A percentile compares a stretch with the other conserved stretches of the same genome.
Evolutionary conservation across 2,329 filamentous ascomycete genomes (phyloP).

Genomic region (Penicillium sp.): DNA sequence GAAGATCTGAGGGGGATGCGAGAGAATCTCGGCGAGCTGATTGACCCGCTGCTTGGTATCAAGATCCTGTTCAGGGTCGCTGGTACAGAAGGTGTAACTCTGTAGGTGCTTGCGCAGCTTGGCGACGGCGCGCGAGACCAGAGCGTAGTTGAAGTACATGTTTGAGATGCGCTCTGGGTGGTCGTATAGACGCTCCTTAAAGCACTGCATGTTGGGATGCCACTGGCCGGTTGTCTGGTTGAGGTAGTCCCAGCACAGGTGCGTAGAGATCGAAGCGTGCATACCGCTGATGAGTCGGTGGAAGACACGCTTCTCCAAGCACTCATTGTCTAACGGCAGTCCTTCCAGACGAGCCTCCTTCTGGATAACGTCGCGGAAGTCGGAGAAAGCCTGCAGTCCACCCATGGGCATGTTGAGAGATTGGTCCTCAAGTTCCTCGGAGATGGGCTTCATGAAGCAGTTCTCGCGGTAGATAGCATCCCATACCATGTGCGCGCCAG

Average conservation of each 20-base stretch:
- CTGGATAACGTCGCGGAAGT: constrained; percentile 60
- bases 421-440: constrained; percentile 25
- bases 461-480: constrained; percentile 96
- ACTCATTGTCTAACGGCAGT: constrained; percentile 82
- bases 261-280: constrained; percentile 96
- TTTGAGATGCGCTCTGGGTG: constrained; percentile 92
- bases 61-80: constrained; percentile 74
- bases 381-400: constrained; percentile 56
- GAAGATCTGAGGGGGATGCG: constrained; percentile 72
- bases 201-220: constrained; percentile 87
- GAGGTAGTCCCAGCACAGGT: constrained; percentile 92
- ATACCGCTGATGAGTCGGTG: constrained; percentile 93
- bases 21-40: constrained; percentile 68
- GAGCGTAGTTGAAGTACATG: constrained; percentile 97
- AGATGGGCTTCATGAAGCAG: constrained; percentile 67
- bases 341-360: constrained; percentile 50
- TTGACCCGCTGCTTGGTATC: constrained; percentile 79
- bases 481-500: constrained; percentile 87
- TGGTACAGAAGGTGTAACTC: constrained; percentile 87
- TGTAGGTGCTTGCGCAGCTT: constrained; percentile 82
- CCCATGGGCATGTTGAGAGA: constrained; percentile 37
- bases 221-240: constrained; percentile 94
- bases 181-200: constrained; percentile 77
- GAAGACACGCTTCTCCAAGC: constrained; percentile 97
- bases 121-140: constrained; percentile 85